These are phyloP conservation scores for Penicillium frequentans DNA, from an alignment of 2,329 filamentous ascomycete genomes.

Conservation along the genomic window DNA sequence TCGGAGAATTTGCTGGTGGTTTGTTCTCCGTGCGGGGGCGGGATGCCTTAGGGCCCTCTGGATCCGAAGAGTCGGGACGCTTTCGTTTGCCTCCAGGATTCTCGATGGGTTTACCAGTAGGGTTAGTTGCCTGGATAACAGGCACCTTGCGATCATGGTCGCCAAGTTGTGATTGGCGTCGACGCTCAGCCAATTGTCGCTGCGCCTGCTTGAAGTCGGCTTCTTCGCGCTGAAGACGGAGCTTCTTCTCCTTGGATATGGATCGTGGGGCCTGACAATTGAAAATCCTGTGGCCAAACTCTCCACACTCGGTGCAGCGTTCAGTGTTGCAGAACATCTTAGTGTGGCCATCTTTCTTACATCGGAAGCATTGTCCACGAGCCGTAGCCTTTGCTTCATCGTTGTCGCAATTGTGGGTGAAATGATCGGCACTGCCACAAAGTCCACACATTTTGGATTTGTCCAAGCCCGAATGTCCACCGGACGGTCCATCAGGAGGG, in stretches of 20 bases:
- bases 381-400: constrained; percentile 38
- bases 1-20: constrained; percentile 27
- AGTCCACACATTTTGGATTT: constrained; percentile 42
- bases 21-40: constrained; percentile 29
- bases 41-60: constrained; percentile 24
- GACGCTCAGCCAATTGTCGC: constrained; percentile 38
- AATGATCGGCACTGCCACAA: constrained; percentile 49
- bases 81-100: constrained; percentile 33
- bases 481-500: constrained; percentile 40
- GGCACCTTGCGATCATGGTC: constrained; percentile 49
- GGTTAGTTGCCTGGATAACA: constrained; percentile 28
- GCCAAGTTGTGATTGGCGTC: constrained; percentile 43
- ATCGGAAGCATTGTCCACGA: constrained; percentile 45
- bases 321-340: constrained; percentile 39
- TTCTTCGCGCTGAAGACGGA: constrained; percentile 39
- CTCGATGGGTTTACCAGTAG: constrained; percentile 18
- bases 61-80: constrained; percentile 25
- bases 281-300: constrained; percentile 40
- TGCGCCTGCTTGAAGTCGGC: constrained; percentile 31
- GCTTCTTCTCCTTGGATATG: constrained; percentile 40
- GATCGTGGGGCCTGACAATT: constrained; percentile 35
- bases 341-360: constrained; percentile 40
- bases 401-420: constrained; percentile 48
- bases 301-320: constrained; percentile 47
- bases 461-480: constrained; percentile 45